These are phyloP conservation scores for Metschnikowia dekortorum DNA, from an alignment of 805 yeast genomes.

Conservation along the genomic window DNA sequence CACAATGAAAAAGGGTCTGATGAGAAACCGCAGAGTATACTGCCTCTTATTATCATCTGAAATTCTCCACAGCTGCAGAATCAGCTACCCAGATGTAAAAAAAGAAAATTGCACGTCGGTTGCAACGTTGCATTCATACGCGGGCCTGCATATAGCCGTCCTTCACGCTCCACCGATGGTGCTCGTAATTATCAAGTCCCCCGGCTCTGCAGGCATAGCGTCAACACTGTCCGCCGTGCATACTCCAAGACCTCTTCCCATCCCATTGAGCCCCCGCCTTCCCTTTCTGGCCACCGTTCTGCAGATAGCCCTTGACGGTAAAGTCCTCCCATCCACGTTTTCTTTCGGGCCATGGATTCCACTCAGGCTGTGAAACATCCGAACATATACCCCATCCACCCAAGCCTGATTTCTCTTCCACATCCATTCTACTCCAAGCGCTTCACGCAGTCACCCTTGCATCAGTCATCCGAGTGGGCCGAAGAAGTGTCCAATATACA, in stretches of 20 bases:
- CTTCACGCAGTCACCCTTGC: conserved; percentile 7
- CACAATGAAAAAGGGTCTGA: no score
- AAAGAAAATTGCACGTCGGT: background rate
- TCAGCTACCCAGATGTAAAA: no score
- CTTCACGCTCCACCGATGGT: background rate
- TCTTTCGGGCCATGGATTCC: conserved; percentile 8
- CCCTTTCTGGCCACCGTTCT: background rate
- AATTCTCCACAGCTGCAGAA: no score
- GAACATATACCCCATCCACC: background rate
- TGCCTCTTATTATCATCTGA: no score
- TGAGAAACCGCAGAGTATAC: no score
- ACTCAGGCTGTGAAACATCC: conserved; percentile 5
- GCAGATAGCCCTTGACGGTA: background rate
- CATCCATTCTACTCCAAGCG: conserved; percentile 9
- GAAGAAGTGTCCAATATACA: conserved; percentile 2
- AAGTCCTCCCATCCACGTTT: background rate
- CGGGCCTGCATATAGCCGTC: background rate
- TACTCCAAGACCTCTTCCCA: background rate
- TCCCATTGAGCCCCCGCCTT: background rate
- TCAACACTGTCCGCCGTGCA: conserved; percentile 1
- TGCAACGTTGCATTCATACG: background rate
- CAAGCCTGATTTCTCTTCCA: background rate
- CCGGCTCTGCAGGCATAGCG: conserved; percentile 3
- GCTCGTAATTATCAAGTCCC: background rate
- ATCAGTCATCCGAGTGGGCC: conserved; percentile 9